A percentile compares a stretch with the other conserved stretches of the same genome.
These are phyloP conservation scores for Bryoerythrophyllum caledonicum DNA, from an alignment of 225 moss, liverwort and hornwort genomes.

Conservation along the genomic window DNA sequence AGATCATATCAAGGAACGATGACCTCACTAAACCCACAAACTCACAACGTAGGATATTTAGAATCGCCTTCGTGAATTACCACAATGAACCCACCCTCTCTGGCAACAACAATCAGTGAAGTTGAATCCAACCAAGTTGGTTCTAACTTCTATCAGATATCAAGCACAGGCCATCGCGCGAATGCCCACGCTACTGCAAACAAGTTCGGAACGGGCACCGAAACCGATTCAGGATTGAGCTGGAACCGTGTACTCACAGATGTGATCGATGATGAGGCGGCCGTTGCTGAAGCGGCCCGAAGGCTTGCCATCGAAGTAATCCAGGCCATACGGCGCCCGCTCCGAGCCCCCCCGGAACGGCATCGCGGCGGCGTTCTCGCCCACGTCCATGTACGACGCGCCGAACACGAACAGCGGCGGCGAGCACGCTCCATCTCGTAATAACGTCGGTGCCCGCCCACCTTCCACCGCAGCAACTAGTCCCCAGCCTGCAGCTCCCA, in stretches of 20 bases:
- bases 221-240: neutral
- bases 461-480: too few relatives aligned
- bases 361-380: slow-evolving; percentile 48
- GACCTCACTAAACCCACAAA: too few relatives aligned
- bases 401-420: slow-evolving; percentile 53
- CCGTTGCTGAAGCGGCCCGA: slow-evolving; percentile 54
- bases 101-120: too few relatives aligned
- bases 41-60: too few relatives aligned
- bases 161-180: too few relatives aligned
- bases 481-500: neutral
- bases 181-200: too few relatives aligned
- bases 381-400: slow-evolving; percentile 56
- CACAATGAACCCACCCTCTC: too few relatives aligned
- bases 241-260: slow-evolving; percentile 30
- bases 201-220: too few relatives aligned
- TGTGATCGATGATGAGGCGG: slow-evolving; percentile 52
- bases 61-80: too few relatives aligned
- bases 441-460: neutral
- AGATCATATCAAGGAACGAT: too few relatives aligned
- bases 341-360: slow-evolving; percentile 14
- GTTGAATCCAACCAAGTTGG: too few relatives aligned
- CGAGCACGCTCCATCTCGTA: neutral
- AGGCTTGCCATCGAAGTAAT: slow-evolving; percentile 29
- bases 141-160: too few relatives aligned
- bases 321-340: slow-evolving; percentile 40